Conservation (phyloP, 768 basidiomycete genomes). For the Favolaschia claudopus region DNA sequence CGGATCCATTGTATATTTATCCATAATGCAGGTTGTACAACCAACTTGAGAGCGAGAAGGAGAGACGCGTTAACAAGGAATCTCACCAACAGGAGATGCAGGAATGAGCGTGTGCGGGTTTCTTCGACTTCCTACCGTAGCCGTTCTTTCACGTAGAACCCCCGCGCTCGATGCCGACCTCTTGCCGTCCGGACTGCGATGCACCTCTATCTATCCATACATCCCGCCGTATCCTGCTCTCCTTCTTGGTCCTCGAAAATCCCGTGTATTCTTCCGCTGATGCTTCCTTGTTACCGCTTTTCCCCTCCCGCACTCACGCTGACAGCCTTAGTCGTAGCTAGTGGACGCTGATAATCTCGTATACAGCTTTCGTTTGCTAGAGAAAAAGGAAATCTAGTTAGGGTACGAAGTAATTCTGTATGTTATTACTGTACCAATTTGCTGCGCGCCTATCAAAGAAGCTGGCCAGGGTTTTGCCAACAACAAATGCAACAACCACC, state of each 20-base stretch:
- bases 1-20: too few relatives aligned
- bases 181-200: constrained; percentile 14
- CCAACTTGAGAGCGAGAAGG: constrained; percentile 96
- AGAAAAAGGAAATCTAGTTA: constrained; percentile 22
- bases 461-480: too few relatives aligned
- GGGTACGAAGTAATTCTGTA: constrained; percentile 23
- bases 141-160: constrained; percentile 16
- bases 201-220: constrained; percentile 21
- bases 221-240: constrained; percentile 11
- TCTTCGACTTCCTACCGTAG: constrained; percentile 12
- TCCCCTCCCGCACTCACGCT: constrained; percentile 16
- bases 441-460: too few relatives aligned
- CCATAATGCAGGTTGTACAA: constrained; percentile 70
- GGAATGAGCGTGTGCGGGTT: constrained; percentile 41
- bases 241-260: constrained; percentile 18
- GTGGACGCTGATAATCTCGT: constrained; percentile 27
- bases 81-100: constrained; percentile 76
- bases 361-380: constrained; percentile 24
- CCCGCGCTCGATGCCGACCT: constrained; percentile 1
- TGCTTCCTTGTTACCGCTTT: constrained; percentile 5
- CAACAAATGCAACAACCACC: constrained; percentile 22
- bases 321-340: constrained; percentile 29
- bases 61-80: constrained; percentile 88
- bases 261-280: constrained; percentile 16
- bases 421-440: constrained; percentile 17